Evolutionary conservation across 2,329 filamentous ascomycete genomes (phyloP).

Genomic region (Paracoccidioides brasiliensis): DNA sequence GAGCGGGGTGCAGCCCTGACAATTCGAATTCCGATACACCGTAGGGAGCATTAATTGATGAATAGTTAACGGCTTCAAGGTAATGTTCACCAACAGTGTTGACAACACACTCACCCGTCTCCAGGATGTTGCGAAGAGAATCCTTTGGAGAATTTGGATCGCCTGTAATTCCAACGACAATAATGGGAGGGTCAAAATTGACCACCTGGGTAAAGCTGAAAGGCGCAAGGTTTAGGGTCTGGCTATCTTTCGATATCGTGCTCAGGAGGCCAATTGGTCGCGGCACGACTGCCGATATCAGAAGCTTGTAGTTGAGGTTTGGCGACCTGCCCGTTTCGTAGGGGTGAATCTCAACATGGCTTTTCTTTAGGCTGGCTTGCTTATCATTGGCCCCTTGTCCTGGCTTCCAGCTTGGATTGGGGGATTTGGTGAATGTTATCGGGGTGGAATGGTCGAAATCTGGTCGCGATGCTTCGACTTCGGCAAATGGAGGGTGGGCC

Average conservation of each 20-base stretch:
- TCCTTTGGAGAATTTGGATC: constrained; percentile 57
- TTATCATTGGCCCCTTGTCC: constrained; percentile 33
- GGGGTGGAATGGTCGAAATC: constrained; percentile 25
- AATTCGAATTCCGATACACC: constrained; percentile 69
- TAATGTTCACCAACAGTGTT: constrained; percentile 80
- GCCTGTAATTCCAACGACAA: constrained; percentile 51
- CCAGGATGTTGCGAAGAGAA: constrained; percentile 58
- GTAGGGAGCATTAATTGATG: constrained; percentile 62
- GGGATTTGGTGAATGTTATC: constrained; percentile 29
- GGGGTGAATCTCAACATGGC: constrained; percentile 70
- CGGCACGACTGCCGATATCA: constrained; percentile 72
- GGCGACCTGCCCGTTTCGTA: constrained; percentile 55
- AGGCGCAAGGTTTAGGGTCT: constrained; percentile 63
- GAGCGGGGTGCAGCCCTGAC: constrained; percentile 58
- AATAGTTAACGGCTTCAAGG: constrained; percentile 77
- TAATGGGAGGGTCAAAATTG: constrained; percentile 75
- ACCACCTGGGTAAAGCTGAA: constrained; percentile 80
- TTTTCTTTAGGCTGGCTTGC: constrained; percentile 37
- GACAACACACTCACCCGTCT: constrained; percentile 63
- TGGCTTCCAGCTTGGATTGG: constrained; percentile 30
- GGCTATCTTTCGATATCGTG: constrained; percentile 49
- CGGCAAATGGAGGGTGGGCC: constrained; percentile 18
- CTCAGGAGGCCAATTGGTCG: constrained; percentile 60
- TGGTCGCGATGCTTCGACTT: constrained; percentile 30
- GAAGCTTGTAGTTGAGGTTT: constrained; percentile 75